These are phyloP conservation scores for Colletotrichum sansevieriae DNA, from an alignment of 2,329 filamentous ascomycete genomes.

Conservation along the genomic window DNA sequence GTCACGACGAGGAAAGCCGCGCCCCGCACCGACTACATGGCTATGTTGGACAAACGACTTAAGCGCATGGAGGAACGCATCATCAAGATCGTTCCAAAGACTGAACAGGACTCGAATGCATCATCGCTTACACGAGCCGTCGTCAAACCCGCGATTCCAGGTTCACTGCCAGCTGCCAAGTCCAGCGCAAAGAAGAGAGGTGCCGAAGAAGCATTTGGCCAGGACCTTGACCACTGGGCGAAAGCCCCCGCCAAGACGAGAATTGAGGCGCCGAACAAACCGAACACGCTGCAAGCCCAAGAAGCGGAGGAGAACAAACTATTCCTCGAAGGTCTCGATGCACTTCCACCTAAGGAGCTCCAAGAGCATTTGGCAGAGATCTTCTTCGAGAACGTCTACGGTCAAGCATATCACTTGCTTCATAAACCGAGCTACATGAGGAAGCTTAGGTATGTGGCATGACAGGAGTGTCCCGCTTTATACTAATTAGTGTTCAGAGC, in stretches of 20 bases:
- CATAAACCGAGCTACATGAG: constrained; percentile 99
- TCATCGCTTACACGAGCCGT: constrained; percentile 80
- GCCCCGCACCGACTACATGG: constrained; percentile 97
- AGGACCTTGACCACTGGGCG: constrained; percentile 86
- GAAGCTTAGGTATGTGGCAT: constrained; percentile 72
- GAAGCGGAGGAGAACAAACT: constrained; percentile 82
- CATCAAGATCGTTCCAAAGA: constrained; percentile 93
- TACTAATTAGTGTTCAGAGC: constrained; percentile 62
- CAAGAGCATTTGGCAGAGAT: constrained; percentile 95
- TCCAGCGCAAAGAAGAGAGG: constrained; percentile 80
- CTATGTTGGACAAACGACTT: constrained; percentile 94
- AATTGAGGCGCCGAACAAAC: constrained; percentile 60
- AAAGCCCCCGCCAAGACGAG: constrained; percentile 67
- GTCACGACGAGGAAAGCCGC: constrained; percentile 94
- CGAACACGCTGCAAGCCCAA: constrained; percentile 68
- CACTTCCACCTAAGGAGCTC: constrained; percentile 85
- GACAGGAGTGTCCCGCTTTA: background rate
- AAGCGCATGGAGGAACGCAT: constrained; percentile 99
- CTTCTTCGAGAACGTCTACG: constrained; percentile 96
- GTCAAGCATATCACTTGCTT: constrained; percentile 92
- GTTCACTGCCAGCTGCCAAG: constrained; percentile 65
- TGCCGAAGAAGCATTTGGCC: constrained; percentile 88
- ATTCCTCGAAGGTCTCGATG: constrained; percentile 84
- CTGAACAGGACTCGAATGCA: constrained; percentile 76
- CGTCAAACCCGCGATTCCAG: constrained; percentile 82